These are phyloP conservation scores for Dothideomycetidae sp. DNA, from an alignment of 2,329 filamentous ascomycete species.

Conservation along the genomic window DNA sequence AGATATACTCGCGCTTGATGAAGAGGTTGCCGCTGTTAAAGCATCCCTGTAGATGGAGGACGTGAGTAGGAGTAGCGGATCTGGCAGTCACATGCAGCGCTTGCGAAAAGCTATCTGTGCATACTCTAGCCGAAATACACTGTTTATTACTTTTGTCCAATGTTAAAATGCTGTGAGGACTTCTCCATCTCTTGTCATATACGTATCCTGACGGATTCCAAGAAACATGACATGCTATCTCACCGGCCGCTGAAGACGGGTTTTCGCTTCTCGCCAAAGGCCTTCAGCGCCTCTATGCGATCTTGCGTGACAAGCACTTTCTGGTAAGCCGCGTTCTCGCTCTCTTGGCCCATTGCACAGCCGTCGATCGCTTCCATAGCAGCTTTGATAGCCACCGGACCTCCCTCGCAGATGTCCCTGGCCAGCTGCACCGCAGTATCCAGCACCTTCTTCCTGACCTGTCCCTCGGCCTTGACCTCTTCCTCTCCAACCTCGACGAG, in stretches of 20 bases:
- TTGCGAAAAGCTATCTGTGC: no score
- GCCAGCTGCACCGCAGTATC: conserved; percentile 67
- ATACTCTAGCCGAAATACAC: no score
- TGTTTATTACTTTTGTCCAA: no score
- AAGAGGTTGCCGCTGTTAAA: conserved; percentile 55
- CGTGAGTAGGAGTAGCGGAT: no score
- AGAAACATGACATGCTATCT: background rate
- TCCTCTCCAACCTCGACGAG: conserved; percentile 63
- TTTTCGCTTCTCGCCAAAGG: conserved; percentile 66
- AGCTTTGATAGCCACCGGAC: conserved; percentile 66
- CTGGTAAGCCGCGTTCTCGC: conserved; percentile 81
- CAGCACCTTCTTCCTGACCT: conserved; percentile 53
- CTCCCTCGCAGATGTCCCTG: conserved; percentile 75
- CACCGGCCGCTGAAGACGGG: conserved; percentile 49
- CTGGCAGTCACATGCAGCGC: no score
- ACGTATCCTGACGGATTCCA: no score
- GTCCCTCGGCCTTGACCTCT: conserved; percentile 34
- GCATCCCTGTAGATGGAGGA: no score
- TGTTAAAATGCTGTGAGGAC: no score
- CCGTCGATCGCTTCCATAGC: conserved; percentile 64
- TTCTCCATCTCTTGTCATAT: no score
- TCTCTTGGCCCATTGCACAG: conserved; percentile 50
- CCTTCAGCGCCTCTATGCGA: conserved; percentile 70
- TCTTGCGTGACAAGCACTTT: conserved; percentile 73
- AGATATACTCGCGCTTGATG: conserved; percentile 60